These are phyloP conservation scores for Puccinia triticina DNA, from an alignment of 1,284 basidiomycete species.

Conservation along the genomic window DNA sequence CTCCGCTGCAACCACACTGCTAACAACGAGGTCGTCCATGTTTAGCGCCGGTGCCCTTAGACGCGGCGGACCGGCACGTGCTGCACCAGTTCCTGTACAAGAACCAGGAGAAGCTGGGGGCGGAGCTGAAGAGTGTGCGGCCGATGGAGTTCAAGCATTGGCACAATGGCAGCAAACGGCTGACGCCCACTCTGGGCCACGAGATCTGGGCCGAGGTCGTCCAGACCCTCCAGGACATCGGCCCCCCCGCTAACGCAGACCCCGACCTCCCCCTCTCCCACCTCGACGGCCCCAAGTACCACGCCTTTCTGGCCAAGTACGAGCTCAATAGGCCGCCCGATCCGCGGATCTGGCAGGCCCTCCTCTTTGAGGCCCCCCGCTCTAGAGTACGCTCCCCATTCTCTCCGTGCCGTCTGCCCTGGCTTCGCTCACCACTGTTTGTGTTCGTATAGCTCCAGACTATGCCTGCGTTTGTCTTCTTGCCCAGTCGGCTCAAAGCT, in stretches of 20 bases:
- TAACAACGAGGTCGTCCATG: background rate
- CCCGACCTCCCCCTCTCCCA: conserved; percentile 55
- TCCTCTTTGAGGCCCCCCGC: conserved; percentile 49
- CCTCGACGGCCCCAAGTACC: conserved; percentile 29
- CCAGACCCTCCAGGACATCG: conserved; percentile 74
- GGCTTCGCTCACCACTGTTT: background rate
- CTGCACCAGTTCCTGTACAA: conserved; percentile 80
- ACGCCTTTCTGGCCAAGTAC: conserved; percentile 40
- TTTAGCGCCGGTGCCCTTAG: conserved; percentile 63
- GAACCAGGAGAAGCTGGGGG: conserved; percentile 79
- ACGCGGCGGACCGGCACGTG: conserved; percentile 78
- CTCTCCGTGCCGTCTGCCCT: background rate
- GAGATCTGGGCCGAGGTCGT: conserved; percentile 76
- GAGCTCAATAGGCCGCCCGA: conserved; percentile 41
- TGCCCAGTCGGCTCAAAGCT: conserved; percentile 39
- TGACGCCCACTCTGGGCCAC: conserved; percentile 67
- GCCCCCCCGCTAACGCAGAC: conserved; percentile 69
- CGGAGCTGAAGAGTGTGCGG: conserved; percentile 68
- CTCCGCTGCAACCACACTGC: background rate
- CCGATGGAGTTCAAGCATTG: conserved; percentile 50
- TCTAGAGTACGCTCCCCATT: conserved; percentile 41
- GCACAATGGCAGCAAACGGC: conserved; percentile 58
- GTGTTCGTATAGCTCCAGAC: conserved; percentile 20
- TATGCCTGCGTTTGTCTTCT: conserved; percentile 41
- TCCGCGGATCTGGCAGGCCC: conserved; percentile 30